Conservation (phyloP, 1,284 basidiomycete genomes). For the Hemileia vastatrix region DNA sequence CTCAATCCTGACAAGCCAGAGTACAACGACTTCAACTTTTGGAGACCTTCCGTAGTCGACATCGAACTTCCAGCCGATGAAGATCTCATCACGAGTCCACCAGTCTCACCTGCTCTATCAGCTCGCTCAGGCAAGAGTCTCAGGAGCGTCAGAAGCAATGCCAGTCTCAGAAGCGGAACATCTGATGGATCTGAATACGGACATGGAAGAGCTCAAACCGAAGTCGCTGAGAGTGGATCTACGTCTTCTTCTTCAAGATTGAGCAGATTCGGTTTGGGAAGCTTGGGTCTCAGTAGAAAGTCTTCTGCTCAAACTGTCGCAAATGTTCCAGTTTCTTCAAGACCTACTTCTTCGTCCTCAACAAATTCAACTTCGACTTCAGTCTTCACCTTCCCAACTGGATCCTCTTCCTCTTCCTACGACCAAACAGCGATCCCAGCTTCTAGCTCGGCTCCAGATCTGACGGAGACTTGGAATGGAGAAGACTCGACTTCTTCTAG, state of each 20-base stretch:
- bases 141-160: constrained; percentile 28
- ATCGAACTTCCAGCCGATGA: constrained; percentile 76
- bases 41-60: constrained; percentile 60
- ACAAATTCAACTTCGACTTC: no score
- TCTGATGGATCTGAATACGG: constrained; percentile 20
- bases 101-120: constrained; percentile 77
- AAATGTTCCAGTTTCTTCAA: background rate
- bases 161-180: constrained; percentile 26
- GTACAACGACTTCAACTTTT: constrained; percentile 94
- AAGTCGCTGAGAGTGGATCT: constrained; percentile 5
- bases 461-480: background rate
- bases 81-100: constrained; percentile 58
- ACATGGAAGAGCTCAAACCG: constrained; percentile 10
- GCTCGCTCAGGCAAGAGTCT: constrained; percentile 63
- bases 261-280: constrained; percentile 32
- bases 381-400: no score
- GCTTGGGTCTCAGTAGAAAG: constrained; percentile 26
- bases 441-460: no score
- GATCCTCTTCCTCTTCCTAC: no score
- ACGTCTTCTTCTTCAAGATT: constrained; percentile 26
- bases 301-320: constrained; percentile 20
- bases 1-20: no score
- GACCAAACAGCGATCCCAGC: no score
- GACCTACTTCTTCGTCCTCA: no score
- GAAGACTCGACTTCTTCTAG: constrained; percentile 4